Evolutionary conservation across 352 stramenopile species (phyloP), one percentile per base, ranked within the genome.

Genomic region (Discostella stelligera): DNA sequence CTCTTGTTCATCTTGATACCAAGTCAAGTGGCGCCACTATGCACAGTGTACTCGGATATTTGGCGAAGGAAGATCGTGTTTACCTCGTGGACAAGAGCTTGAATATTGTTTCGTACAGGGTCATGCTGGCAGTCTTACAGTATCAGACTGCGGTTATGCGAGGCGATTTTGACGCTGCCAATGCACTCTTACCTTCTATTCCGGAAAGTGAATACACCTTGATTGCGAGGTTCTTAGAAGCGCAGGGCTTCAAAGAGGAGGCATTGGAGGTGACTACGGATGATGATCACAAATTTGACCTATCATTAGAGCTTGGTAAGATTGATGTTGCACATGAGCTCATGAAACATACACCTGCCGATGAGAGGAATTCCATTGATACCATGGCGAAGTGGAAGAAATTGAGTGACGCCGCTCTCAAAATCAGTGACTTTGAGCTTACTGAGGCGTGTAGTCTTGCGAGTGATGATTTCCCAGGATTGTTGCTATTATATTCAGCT

Each of bases 111-210:
- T 89, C 81, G 0, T 93, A 95, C 75, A 89, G 87, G 52, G 82
- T 99, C 54, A 96, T 96, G 70, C 83, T 98, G 13, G 91, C 97
- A 18, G 95, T 99, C 77, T 88, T 99, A 16, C 95, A 99, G 83
- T 99, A 99, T 85, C 97, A 99, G 84, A 99, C 96, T 32, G 95
- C 96, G 20, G 96, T 99, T 16, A 97, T 99, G 74, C 93, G 96
- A 71, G 91, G 96, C 49, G 97, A 99, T 82, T 99, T 99, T 81
- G 96, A 98, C 63, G 90, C 94, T 20, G 97, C 97, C 1, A 99
- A 99, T 81, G 91, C 94, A 6, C 95, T 99, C 14, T 90, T 99
- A 25, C 90, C 95, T 5, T 92, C 92, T 63, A 99, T 99, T 74
- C 96, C 96, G 32, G 84, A 91, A 66, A 83, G 69, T n/a, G 90